Conservation (phyloP, 2,329 filamentous ascomycete species). For the Hymenoscyphus salicellus region DNA sequence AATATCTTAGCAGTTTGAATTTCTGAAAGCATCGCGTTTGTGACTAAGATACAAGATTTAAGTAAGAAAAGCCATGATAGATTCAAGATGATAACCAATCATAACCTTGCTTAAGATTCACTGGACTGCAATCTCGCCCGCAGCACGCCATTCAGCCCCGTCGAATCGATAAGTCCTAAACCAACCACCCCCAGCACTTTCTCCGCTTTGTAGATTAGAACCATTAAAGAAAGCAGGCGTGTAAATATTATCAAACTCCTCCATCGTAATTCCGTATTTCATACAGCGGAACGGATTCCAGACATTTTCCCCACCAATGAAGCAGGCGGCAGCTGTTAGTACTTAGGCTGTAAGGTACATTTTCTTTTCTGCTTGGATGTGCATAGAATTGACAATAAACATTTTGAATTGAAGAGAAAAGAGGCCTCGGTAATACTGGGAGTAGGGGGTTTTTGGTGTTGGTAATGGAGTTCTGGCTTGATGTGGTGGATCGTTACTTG, state of each 20-base stretch:
- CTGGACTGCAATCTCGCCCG: neutral
- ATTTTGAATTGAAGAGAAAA: neutral
- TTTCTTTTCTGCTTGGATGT: neutral
- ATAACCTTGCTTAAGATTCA: neutral
- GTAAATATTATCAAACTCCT: neutral
- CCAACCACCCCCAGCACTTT: neutral
- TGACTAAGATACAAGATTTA: neutral
- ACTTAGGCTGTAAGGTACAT: neutral
- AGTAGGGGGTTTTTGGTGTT: neutral
- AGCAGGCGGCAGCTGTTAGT: neutral
- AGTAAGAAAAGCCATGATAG: neutral
- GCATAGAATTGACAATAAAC: neutral
- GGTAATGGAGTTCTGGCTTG: too few species aligned
- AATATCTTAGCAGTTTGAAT: too few species aligned
- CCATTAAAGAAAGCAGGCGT: neutral
- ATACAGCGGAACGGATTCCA: neutral
- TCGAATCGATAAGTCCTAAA: neutral
- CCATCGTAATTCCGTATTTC: neutral
- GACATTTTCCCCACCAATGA: neutral
- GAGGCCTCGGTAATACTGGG: neutral
- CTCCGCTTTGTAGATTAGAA: neutral
- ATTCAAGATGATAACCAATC: neutral
- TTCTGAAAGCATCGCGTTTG: neutral
- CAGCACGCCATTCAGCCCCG: neutral
- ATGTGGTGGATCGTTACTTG: too few species aligned